Base-by-base conservation (phyloP, 345 rosid species). In the Draba incana region DNA sequence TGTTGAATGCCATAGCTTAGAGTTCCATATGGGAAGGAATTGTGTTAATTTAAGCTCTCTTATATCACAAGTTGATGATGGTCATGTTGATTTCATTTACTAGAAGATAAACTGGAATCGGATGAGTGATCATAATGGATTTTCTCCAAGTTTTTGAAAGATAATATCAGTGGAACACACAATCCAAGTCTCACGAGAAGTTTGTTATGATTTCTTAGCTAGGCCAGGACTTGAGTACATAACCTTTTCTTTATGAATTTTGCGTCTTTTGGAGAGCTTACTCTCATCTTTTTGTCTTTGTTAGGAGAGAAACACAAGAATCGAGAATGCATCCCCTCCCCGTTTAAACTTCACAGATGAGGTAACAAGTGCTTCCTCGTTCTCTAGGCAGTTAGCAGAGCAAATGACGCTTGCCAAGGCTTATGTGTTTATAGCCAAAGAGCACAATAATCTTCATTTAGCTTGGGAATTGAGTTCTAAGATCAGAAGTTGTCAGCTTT, bases 371-470 rank as follows among this genome's bases (percentile, higher is more conserved):
- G 93, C 84, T 7, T 80, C 83, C 68, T 95, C 99, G 11, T 86
- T 82, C 77, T 78, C 97, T 31, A 65, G 97, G 74, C 97, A 92
- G 79, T 75, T 95, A 75, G 84, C 88, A 10, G 99, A 86, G 77
- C 99, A 95, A 77, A 86, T 92, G 88, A 85, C 82, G 62, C 94
- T 95, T 62, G 99, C 96, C 68, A 93, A 93, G 78, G 98, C 98
- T 33, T 93, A 90, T 80, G 90, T 94, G 51, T 76, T 94, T 60
- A 88, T 94, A 57, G 99, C 97, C 41, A 95, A 95, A 79, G 98
- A 95, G 79, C 97, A 92, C 77, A 86, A 83, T 45, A 92, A 89
- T 66, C 92, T 92, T 69, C 86, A 85, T 69, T 90, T 92, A 57
- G 97, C 97, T 44, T 95, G 99, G 99, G 88, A 88, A 76, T 81